Evolutionary conservation across 352 stramenopile species (phyloP).

Genomic region (Globisporangium nunn): DNA sequence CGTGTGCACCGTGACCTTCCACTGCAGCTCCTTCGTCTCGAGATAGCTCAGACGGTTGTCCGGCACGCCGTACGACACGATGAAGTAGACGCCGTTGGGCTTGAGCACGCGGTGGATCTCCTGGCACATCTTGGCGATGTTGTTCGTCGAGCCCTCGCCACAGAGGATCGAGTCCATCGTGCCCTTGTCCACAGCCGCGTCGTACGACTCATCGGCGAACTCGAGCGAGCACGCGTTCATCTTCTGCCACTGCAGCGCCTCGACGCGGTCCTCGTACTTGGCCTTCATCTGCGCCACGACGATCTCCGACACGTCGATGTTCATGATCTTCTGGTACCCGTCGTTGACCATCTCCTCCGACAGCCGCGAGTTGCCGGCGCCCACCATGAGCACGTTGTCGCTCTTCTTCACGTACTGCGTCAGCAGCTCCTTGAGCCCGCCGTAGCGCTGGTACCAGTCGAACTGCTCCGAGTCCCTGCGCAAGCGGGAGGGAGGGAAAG

Average conservation of each 20-base stretch:
- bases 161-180: slow-evolving; percentile 95
- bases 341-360: slow-evolving; percentile 96
- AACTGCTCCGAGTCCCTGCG: slow-evolving; percentile 89
- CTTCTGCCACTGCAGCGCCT: slow-evolving; percentile 90
- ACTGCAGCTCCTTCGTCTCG: slow-evolving; percentile 94
- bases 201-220: slow-evolving; percentile 93
- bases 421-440: slow-evolving; percentile 86
- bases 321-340: slow-evolving; percentile 92
- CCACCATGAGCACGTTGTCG: slow-evolving; percentile 90
- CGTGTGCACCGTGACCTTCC: slow-evolving; percentile 93
- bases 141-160: slow-evolving; percentile 92
- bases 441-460: slow-evolving; percentile 93
- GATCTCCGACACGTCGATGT: slow-evolving; percentile 94
- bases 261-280: slow-evolving; percentile 89
- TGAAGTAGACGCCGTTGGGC: slow-evolving; percentile 91
- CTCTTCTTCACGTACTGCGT: slow-evolving; percentile 93
- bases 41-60: slow-evolving; percentile 95
- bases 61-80: slow-evolving; percentile 93
- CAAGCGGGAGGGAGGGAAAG: background rate
- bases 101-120: slow-evolving; percentile 93
- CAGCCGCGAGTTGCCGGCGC: slow-evolving; percentile 90
- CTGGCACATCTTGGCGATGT: slow-evolving; percentile 94
- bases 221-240: slow-evolving; percentile 94
- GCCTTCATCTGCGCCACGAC: slow-evolving; percentile 92
- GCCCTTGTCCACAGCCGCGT: slow-evolving; percentile 93